These are phyloP conservation scores for Verticillium nubilum DNA, from an alignment of 2,329 filamentous ascomycete genomes.

Conservation along the genomic window DNA sequence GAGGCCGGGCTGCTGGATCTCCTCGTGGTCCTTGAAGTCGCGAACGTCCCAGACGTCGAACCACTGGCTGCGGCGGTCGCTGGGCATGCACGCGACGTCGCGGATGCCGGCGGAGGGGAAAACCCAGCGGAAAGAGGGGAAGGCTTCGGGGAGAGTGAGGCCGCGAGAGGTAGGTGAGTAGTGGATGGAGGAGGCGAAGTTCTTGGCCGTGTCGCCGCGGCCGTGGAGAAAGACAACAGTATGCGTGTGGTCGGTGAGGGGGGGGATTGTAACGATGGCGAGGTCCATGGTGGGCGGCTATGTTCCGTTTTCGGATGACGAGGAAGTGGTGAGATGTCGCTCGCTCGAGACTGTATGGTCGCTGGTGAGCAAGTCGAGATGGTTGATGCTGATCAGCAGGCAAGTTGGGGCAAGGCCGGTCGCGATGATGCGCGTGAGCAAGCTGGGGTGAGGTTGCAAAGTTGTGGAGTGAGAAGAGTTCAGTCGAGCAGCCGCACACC, in stretches of 20 bases:
- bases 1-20: slow-evolving; percentile 35
- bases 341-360: background rate
- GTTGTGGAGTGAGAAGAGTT: background rate
- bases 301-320: background rate
- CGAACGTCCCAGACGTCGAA: slow-evolving; percentile 43
- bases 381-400: background rate
- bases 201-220: slow-evolving; percentile 32
- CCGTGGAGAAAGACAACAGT: slow-evolving; percentile 41
- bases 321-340: background rate
- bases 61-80: slow-evolving; percentile 32
- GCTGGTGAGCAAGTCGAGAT: background rate
- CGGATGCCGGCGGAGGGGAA: slow-evolving; percentile 37
- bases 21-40: slow-evolving; percentile 33
- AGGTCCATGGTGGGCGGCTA: slow-evolving; percentile 3
- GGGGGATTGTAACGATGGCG: slow-evolving; percentile 8
- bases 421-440: background rate
- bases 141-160: slow-evolving; percentile 28
- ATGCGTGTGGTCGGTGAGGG: slow-evolving; percentile 26
- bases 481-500: background rate
- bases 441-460: background rate
- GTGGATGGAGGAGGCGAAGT: slow-evolving; percentile 24
- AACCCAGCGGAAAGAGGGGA: slow-evolving; percentile 43
- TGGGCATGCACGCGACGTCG: slow-evolving; percentile 15
- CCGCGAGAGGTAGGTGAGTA: slow-evolving; percentile 22
- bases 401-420: too few species aligned